Conservation (phyloP, 2,329 filamentous ascomycete species). For the Aspergillus sp. region DNA sequence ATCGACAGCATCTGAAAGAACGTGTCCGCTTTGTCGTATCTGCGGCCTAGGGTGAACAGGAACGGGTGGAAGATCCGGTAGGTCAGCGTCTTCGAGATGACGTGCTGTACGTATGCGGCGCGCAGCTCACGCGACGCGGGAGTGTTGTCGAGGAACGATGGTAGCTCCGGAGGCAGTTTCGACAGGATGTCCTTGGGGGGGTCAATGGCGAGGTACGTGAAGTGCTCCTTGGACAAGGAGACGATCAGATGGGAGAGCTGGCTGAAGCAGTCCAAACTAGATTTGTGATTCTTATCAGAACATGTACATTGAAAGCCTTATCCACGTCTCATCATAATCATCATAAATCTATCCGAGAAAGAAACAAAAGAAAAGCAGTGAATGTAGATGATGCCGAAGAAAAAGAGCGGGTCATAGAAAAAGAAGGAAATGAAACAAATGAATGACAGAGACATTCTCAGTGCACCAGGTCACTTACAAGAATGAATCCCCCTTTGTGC, state of each 20-base stretch:
- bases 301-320: constrained; percentile 39
- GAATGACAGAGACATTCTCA: constrained; percentile 16
- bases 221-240: constrained; percentile 51
- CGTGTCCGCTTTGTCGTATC: constrained; percentile 56
- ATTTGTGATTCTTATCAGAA: constrained; percentile 40
- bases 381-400: constrained; percentile 2
- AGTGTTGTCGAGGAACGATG: constrained; percentile 54
- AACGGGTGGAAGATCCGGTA: constrained; percentile 58
- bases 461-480: constrained; percentile 45
- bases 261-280: constrained; percentile 52
- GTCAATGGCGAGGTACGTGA: constrained; percentile 50
- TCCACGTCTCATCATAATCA: constrained; percentile 26
- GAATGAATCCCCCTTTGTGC: constrained; percentile 47
- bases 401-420: neutral
- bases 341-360: constrained; percentile 21
- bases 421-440: constrained; percentile 10
- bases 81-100: constrained; percentile 56
- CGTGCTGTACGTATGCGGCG: constrained; percentile 53
- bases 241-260: constrained; percentile 52
- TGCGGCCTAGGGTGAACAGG: constrained; percentile 54
- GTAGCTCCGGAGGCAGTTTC: constrained; percentile 52
- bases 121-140: constrained; percentile 51
- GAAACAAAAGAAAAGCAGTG: constrained; percentile 15
- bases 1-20: constrained; percentile 55
- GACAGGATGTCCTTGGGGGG: constrained; percentile 50